These are phyloP conservation scores for Cylindrotheca fusiformis DNA, from an alignment of 108 stramenopile genomes.

Conservation along the genomic window DNA sequence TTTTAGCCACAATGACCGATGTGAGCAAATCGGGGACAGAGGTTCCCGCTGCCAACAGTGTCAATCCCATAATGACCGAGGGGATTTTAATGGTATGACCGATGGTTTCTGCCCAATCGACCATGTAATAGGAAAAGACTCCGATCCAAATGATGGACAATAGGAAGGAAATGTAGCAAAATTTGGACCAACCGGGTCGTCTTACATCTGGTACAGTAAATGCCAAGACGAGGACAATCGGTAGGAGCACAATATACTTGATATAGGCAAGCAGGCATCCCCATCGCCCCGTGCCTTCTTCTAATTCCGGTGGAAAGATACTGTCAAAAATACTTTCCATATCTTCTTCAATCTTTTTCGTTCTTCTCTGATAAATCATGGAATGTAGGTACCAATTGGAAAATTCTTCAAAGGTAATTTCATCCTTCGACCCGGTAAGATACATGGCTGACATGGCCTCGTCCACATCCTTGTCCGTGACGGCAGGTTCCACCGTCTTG, in stretches of 20 bases:
- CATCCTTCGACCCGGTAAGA: slow-evolving; percentile 46
- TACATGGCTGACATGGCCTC: slow-evolving; percentile 61
- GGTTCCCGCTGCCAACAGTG: slow-evolving; percentile 83
- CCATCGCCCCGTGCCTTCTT: slow-evolving; percentile 13
- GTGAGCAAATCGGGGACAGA: slow-evolving; percentile 80
- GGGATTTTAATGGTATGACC: slow-evolving; percentile 82
- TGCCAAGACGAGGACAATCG: slow-evolving; percentile 56
- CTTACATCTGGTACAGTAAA: slow-evolving; percentile 80
- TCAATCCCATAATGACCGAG: slow-evolving; percentile 75
- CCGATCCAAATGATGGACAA: slow-evolving; percentile 86
- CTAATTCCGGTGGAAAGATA: slow-evolving; percentile 48
- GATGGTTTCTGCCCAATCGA: slow-evolving; percentile 74
- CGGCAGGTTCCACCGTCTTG: slow-evolving; percentile 42
- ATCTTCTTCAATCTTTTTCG: slow-evolving; percentile 55
- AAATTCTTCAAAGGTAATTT: slow-evolving; percentile 75
- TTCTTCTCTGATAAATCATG: slow-evolving; percentile 56
- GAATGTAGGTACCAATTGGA: slow-evolving; percentile 65
- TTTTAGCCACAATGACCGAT: slow-evolving; percentile 81
- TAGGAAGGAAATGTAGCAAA: slow-evolving; percentile 75
- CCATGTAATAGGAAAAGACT: slow-evolving; percentile 82
- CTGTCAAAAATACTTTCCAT: slow-evolving; percentile 52
- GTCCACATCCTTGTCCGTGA: slow-evolving; percentile 59
- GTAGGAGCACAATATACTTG: slow-evolving; percentile 60
- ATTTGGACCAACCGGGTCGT: slow-evolving; percentile 61
- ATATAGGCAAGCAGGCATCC: slow-evolving; percentile 6